Evolutionary conservation across 1,139 yeast genomes (phyloP).

Genomic region (Blastobotrys petasosporus): DNA sequence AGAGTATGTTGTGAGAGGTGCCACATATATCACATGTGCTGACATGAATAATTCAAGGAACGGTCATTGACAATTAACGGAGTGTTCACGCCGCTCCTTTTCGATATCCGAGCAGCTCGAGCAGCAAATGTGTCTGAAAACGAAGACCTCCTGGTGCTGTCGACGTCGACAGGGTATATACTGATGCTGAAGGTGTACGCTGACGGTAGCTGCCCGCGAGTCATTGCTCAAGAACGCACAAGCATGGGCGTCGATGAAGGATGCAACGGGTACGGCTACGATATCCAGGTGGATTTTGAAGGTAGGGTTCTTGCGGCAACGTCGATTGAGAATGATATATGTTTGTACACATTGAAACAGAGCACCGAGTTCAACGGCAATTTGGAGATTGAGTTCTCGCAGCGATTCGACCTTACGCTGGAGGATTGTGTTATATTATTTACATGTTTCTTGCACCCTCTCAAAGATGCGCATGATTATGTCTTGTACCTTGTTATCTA

Average conservation of each 20-base stretch:
- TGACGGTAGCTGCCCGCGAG: constrained; percentile 12
- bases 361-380: no score
- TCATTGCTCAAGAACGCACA: neutral
- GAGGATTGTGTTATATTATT: constrained; percentile 9
- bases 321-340: constrained; percentile 3
- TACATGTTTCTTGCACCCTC: constrained; percentile 15
- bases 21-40: neutral
- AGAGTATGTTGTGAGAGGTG: constrained; percentile 3
- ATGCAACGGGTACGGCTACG: constrained; percentile 9
- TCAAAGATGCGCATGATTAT: constrained; percentile 11
- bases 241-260: constrained; percentile 1
- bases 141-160: constrained; percentile 16
- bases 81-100: constrained; percentile 5
- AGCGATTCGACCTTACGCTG: constrained; percentile 1
- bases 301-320: constrained; percentile 12
- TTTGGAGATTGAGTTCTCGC: neutral
- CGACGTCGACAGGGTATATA: constrained; percentile 15
- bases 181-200: constrained; percentile 12
- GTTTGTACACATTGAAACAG: no score
- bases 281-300: constrained; percentile 9
- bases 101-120: constrained; percentile 9
- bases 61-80: constrained; percentile 8
- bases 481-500: constrained; percentile 14
- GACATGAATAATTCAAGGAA: constrained; percentile 1
- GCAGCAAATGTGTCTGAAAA: constrained; percentile 9